These are phyloP conservation scores for Daldinia sp. DNA, from an alignment of 2,329 filamentous ascomycete species.

Conservation along the genomic window DNA sequence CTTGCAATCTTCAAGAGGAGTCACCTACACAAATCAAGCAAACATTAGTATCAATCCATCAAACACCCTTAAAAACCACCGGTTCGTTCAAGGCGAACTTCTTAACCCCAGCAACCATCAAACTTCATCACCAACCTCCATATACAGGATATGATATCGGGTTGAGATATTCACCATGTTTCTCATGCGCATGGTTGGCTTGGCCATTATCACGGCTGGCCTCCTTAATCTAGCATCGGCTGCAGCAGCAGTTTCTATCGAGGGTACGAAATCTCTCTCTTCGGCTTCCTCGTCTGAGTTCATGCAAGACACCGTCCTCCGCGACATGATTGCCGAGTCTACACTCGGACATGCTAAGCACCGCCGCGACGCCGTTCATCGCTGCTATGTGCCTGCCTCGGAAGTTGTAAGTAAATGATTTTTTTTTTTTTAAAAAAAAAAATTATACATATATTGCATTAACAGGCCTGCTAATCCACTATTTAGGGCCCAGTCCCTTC, in stretches of 20 bases:
- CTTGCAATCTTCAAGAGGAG: neutral
- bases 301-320: conserved; percentile 11
- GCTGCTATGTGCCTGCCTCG: conserved; percentile 42
- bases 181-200: conserved; percentile 12
- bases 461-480: conserved; percentile 5
- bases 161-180: conserved; percentile 25
- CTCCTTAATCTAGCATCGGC: conserved; percentile 11
- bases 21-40: neutral
- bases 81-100: neutral
- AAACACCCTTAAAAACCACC: neutral
- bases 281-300: neutral
- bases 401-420: conserved; percentile 27
- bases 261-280: neutral
- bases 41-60: neutral
- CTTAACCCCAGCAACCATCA: neutral
- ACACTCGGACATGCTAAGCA: conserved; percentile 14
- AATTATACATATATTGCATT: neutral
- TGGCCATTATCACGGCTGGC: conserved; percentile 1
- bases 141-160: conserved; percentile 5
- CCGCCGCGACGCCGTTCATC: conserved; percentile 37
- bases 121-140: neutral
- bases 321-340: conserved; percentile 14
- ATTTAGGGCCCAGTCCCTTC: conserved; percentile 46
- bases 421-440: neutral
- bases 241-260: neutral